A percentile compares a stretch with the other conserved stretches of the same genome.
These are phyloP conservation scores for Globisporangium orthogonon DNA, from an alignment of 352 stramenopile genomes.

Conservation along the genomic window DNA sequence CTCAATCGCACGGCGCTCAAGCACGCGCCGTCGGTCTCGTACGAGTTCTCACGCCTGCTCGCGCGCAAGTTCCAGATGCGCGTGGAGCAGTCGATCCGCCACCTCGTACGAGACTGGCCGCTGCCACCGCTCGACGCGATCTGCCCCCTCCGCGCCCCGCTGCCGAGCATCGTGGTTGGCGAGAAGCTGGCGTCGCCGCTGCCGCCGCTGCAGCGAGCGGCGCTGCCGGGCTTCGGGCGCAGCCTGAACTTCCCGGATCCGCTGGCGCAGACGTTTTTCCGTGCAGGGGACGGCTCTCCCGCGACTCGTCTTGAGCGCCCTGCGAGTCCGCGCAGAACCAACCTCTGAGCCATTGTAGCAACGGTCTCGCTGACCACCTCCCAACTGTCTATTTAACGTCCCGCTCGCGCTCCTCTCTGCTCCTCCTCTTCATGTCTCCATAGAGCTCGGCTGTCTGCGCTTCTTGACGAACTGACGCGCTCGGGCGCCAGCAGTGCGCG, in stretches of 20 bases:
- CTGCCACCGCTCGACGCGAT: slow-evolving; percentile 26
- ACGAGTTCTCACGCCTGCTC: slow-evolving; percentile 30
- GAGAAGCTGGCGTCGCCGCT: slow-evolving; percentile 7
- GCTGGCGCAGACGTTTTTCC: neutral
- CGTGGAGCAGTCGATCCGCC: slow-evolving; percentile 53
- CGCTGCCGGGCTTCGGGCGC: neutral
- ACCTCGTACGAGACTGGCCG: slow-evolving; percentile 62
- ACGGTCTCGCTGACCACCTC: no score
- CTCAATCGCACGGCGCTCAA: slow-evolving; percentile 55
- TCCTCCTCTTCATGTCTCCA: no score
- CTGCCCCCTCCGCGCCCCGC: slow-evolving; percentile 22
- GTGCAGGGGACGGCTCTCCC: neutral
- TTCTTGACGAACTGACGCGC: neutral
- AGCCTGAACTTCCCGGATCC: neutral
- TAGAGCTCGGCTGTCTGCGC: no score
- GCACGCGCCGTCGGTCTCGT: slow-evolving; percentile 31
- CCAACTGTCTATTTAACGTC: no score
- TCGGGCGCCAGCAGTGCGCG: slow-evolving; percentile 13
- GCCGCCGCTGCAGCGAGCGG: slow-evolving; percentile 4
- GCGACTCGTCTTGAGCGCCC: no score
- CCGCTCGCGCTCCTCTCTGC: no score
- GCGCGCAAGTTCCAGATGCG: slow-evolving; percentile 49
- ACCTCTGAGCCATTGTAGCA: no score
- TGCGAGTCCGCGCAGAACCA: no score
- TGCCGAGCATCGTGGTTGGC: slow-evolving; percentile 3